Evolutionary conservation across 495 filamentous ascomycete genomes (phyloP).

Genomic region (Penicillium simplicissimum): DNA sequence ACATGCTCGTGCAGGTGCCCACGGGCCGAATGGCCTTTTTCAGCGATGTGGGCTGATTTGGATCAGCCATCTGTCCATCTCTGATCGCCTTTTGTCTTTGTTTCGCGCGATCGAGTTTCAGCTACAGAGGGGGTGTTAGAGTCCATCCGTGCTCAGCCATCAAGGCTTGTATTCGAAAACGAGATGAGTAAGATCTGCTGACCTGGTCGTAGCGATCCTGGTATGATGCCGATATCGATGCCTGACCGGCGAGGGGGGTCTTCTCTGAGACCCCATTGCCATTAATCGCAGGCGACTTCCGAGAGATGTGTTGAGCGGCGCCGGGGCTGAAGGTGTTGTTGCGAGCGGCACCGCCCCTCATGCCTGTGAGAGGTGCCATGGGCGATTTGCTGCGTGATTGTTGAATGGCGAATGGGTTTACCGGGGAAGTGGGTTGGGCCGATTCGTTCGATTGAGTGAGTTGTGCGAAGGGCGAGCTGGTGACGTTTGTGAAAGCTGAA

Average conservation of each 20-base stretch:
- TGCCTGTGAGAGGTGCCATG: constrained; percentile 25
- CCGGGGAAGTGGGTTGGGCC: constrained; percentile 23
- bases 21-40: constrained; percentile 83
- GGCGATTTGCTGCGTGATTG: constrained; percentile 21
- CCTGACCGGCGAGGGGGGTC: constrained; percentile 27
- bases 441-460: constrained; percentile 30
- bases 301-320: not conserved
- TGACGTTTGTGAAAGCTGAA: constrained; percentile 3
- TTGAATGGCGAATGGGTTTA: constrained; percentile 22
- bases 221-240: constrained; percentile 29
- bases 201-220: constrained; percentile 49
- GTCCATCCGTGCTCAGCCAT: constrained; percentile 19
- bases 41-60: constrained; percentile 76
- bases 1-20: constrained; percentile 92
- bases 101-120: constrained; percentile 67
- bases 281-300: not conserved
- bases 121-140: constrained; percentile 29
- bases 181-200: constrained; percentile 10
- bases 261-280: constrained; percentile 10
- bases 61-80: constrained; percentile 81
- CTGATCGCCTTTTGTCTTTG: constrained; percentile 70
- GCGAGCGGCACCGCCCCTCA: constrained; percentile 15
- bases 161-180: not conserved
- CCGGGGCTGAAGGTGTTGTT: constrained; percentile 1
- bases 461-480: constrained; percentile 37